Evolutionary conservation across 805 yeast species (phyloP).

Genomic region (Ogataea thermomethanolica): DNA sequence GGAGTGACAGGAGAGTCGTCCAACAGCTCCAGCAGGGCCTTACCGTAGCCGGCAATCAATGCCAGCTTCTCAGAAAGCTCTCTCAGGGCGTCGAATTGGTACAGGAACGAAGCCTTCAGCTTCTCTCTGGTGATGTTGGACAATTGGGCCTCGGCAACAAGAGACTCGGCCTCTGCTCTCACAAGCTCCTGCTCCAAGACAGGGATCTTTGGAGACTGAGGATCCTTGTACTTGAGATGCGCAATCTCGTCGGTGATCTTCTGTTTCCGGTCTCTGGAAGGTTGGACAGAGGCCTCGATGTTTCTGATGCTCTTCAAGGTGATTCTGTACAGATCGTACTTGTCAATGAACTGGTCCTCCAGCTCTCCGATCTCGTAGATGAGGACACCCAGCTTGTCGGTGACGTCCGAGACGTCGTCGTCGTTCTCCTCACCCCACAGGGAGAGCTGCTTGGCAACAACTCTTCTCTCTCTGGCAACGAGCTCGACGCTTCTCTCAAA

Average conservation of each 20-base stretch:
- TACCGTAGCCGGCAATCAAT: slow-evolving; percentile 97
- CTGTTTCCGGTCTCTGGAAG: slow-evolving; percentile 96
- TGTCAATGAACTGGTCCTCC: slow-evolving; percentile 97
- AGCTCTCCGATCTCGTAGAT: slow-evolving; percentile 96
- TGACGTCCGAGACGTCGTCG: slow-evolving; percentile 94
- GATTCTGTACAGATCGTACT: slow-evolving; percentile 96
- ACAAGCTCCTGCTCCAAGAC: slow-evolving; percentile 97
- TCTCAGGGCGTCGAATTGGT: slow-evolving; percentile 92
- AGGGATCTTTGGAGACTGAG: slow-evolving; percentile 92
- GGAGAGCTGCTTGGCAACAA: slow-evolving; percentile 95
- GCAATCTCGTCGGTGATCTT: slow-evolving; percentile 98
- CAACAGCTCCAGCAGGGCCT: slow-evolving; percentile 90
- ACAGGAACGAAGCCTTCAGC: slow-evolving; percentile 94
- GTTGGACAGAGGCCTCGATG: slow-evolving; percentile 97
- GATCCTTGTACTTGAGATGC: slow-evolving; percentile 96
- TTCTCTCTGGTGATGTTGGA: slow-evolving; percentile 98
- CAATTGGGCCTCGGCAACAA: slow-evolving; percentile 98
- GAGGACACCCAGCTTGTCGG: slow-evolving; percentile 95
- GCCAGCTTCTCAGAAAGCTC: slow-evolving; percentile 96
- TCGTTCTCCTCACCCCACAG: slow-evolving; percentile 98
- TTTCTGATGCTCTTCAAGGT: slow-evolving; percentile 92
- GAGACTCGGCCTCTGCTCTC: slow-evolving; percentile 98
- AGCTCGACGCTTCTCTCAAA: slow-evolving; percentile 91
- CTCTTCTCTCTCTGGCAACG: slow-evolving; percentile 90
- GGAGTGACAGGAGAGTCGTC: slow-evolving; percentile 98